Conservation (phyloP, 1,284 basidiomycete genomes). For the Puccinia novopanici region DNA sequence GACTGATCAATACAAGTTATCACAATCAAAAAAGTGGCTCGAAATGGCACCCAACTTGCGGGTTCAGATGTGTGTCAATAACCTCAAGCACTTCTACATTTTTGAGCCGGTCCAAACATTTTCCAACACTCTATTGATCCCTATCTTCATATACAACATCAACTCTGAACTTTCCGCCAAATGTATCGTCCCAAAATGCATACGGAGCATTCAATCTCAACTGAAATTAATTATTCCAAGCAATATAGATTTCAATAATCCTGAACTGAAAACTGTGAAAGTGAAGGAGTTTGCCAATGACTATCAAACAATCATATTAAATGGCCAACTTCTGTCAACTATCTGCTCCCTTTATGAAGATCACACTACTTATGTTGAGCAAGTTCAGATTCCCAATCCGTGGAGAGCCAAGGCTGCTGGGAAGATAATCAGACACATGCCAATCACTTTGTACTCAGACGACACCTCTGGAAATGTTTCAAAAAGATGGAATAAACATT, state of each 20-base stretch:
- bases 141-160: not conserved
- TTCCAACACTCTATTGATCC: not conserved
- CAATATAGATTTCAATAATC: not conserved
- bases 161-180: not conserved
- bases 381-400: not conserved
- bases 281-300: not conserved
- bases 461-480: constrained; percentile 63
- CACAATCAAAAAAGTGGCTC: constrained; percentile 27
- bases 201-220: not conserved
- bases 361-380: not conserved
- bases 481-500: constrained; percentile 55
- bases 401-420: not conserved
- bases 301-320: not conserved
- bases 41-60: not conserved
- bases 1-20: not conserved
- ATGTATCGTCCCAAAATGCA: not conserved
- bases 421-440: constrained; percentile 52
- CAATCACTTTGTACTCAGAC: constrained; percentile 62
- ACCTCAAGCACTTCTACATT: constrained; percentile 25
- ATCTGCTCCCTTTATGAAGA: not conserved
- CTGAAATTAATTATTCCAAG: not conserved
- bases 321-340: not conserved
- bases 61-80: constrained; percentile 16
- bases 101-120: not conserved
- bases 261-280: not conserved